Base-by-base conservation (phyloP, 2,329 filamentous ascomycete species). In the Cytospora paraplurivora region DNA sequence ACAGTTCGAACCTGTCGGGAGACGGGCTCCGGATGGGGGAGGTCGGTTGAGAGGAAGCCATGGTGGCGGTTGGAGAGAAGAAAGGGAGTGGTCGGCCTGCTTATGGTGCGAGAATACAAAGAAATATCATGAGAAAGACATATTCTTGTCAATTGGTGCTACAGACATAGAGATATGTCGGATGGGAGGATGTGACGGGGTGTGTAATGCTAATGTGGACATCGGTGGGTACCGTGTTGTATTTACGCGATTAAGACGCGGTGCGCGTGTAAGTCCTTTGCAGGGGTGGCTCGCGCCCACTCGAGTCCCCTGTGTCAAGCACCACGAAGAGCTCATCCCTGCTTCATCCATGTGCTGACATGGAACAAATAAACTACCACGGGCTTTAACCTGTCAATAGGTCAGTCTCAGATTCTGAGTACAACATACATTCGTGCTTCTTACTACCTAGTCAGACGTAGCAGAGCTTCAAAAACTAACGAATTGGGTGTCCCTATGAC, bases 1-100 rank as follows among this genome's bases (percentile, higher is more conserved):
- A 81, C 59, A 83, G 71, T 56, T 82, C 77, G 51, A 76, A 79
- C 62, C 79, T 75, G 53, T 80, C 76, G 49, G 75, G 75, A 55
- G 76, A 78, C 65, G 73, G 76, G 68, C 75, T 73, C 59, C 74
- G 78, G 33, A 73, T 72, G 49, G 79, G 79, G 51, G 81, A 81
- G n/a, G 79, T 74, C 59, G 79, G 76, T 70, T 76, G 75, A 65
- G 78, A 74, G 41, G 81, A 81, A 71, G 81, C 76, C 83, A 86
- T 86, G 72, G 68, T 69, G 68, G 63, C 56, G 38, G 58, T 61
- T 47, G 57, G 50, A 27, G 33, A 34, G 41, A 38, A 35, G 7
- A 50, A 34, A 17, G 34, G 27, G 49, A 47, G 35, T 57, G 63
- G 51, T 49, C 47, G 17, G 41, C 34, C n/a, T 51, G 21, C 17